These are phyloP conservation scores for Phytophthora tubulina DNA, from an alignment of 352 stramenopile species.

Conservation along the genomic window DNA sequence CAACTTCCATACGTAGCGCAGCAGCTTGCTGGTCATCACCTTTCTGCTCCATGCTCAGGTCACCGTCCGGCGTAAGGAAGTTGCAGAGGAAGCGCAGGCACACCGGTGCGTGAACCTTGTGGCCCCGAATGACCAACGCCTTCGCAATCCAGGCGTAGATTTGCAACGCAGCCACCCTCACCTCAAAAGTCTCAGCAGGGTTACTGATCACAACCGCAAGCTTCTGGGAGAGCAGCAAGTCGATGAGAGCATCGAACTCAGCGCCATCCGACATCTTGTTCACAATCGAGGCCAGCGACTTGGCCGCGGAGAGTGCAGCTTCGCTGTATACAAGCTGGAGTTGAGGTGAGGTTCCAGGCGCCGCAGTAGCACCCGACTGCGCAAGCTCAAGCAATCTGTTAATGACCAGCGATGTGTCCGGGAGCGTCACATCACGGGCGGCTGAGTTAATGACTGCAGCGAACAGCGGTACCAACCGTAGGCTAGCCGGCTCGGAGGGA, in stretches of 20 bases:
- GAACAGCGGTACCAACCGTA: conserved; percentile 84
- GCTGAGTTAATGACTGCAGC: conserved; percentile 83
- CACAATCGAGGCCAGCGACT: conserved; percentile 85
- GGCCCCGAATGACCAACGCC: conserved; percentile 80
- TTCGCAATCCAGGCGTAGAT: conserved; percentile 90
- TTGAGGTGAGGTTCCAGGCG: conserved; percentile 20
- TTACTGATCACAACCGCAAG: conserved; percentile 68
- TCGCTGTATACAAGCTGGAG: conserved; percentile 61
- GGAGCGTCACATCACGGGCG: conserved; percentile 63
- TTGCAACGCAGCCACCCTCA: conserved; percentile 75
- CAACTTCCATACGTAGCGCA: conserved; percentile 74
- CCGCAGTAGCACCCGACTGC: conserved; percentile 46
- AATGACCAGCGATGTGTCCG: conserved; percentile 74
- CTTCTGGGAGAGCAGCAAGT: conserved; percentile 74
- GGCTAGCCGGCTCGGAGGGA: conserved; percentile 35
- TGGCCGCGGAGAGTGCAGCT: conserved; percentile 69
- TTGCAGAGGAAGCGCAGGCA: conserved; percentile 79
- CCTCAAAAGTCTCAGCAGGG: conserved; percentile 43
- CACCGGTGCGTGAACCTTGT: conserved; percentile 71
- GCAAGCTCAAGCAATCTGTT: conserved; percentile 83
- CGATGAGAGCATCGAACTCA: conserved; percentile 81
- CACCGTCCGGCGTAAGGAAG: conserved; percentile 60
- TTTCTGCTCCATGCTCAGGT: conserved; percentile 44
- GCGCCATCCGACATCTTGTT: conserved; percentile 89
- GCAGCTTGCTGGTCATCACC: conserved; percentile 30